Conservation (phyloP, 2,329 filamentous ascomycete species). For the Sphaerulina populicola region DNA sequence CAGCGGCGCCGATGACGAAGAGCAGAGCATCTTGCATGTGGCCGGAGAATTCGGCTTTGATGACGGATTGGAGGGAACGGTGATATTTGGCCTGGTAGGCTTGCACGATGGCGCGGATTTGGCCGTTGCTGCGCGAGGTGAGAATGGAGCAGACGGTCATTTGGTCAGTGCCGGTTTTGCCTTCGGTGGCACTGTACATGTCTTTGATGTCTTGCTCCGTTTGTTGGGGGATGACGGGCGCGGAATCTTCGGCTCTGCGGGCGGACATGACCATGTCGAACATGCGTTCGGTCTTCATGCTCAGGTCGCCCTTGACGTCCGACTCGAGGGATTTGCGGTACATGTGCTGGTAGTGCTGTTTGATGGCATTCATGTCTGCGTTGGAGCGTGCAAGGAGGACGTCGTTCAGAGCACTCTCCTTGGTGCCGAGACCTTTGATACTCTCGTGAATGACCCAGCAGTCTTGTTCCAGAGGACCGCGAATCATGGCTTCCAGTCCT, state of each 20-base stretch:
- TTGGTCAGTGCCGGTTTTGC: conserved; percentile 56
- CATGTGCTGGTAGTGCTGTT: conserved; percentile 61
- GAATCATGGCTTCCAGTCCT: conserved; percentile 64
- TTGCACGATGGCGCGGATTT: conserved; percentile 72
- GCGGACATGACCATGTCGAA: conserved; percentile 75
- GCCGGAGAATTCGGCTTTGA: conserved; percentile 76
- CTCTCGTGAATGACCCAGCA: conserved; percentile 61
- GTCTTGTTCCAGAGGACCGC: conserved; percentile 73
- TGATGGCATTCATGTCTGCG: conserved; percentile 81
- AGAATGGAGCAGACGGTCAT: conserved; percentile 72
- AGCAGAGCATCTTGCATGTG: conserved; percentile 85
- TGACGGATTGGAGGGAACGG: conserved; percentile 60
- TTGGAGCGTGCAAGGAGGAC: conserved; percentile 75
- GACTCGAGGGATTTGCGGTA: conserved; percentile 60
- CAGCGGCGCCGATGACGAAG: conserved; percentile 66
- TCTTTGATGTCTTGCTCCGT: conserved; percentile 68
- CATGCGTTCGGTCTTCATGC: conserved; percentile 74
- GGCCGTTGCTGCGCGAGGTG: conserved; percentile 65
- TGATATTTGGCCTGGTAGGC: conserved; percentile 67
- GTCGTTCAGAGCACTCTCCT: conserved; percentile 78
- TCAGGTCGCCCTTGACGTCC: conserved; percentile 70
- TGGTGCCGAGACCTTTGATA: conserved; percentile 73
- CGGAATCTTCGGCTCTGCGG: conserved; percentile 66
- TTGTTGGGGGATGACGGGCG: conserved; percentile 62
- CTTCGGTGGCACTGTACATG: conserved; percentile 69